These are phyloP conservation scores for Aspergillus nidulans DNA, from an alignment of 495 filamentous ascomycete species.

Conservation along the genomic window DNA sequence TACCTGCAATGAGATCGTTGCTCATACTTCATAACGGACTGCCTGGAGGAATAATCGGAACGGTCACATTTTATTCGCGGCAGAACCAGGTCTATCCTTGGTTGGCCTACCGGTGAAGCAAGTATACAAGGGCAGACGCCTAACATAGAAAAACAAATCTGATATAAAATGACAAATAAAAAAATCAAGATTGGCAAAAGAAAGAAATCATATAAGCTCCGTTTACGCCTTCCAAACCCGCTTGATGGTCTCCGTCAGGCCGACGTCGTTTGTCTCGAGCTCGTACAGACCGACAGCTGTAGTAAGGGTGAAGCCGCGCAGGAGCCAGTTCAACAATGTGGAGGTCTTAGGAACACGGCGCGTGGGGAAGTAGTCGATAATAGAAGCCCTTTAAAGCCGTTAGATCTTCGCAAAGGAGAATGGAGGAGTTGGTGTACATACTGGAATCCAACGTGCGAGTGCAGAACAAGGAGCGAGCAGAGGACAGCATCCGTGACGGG, in stretches of 20 bases:
- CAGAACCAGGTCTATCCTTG: constrained; percentile 19
- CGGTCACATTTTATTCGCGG: constrained; percentile 20
- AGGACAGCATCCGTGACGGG: constrained; percentile 82
- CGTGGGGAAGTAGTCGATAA: constrained; percentile 86
- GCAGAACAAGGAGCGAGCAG: constrained; percentile 76
- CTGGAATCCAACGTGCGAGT: constrained; percentile 94
- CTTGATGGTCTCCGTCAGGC: constrained; percentile 82
- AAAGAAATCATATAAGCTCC: constrained; percentile 26
- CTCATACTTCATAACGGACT: no score
- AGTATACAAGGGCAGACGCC: constrained; percentile 42
- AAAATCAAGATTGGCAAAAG: constrained; percentile 19
- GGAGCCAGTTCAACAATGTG: constrained; percentile 64
- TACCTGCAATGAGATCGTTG: no score
- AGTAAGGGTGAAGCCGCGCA: constrained; percentile 71
- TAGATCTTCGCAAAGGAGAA: background rate
- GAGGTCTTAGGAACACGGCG: constrained; percentile 63
- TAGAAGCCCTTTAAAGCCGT: constrained; percentile 51
- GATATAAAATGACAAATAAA: constrained; percentile 12
- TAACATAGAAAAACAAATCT: constrained; percentile 22
- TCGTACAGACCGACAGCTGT: constrained; percentile 91
- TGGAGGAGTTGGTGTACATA: constrained; percentile 26
- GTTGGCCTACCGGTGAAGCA: constrained; percentile 25
- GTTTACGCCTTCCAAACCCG: constrained; percentile 73
- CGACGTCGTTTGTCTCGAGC: constrained; percentile 99
- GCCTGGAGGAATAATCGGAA: background rate